phyloP scores from a whole-genome alignment of 2,329 filamentous ascomycete species.

The Epichloe elymi region DNA sequence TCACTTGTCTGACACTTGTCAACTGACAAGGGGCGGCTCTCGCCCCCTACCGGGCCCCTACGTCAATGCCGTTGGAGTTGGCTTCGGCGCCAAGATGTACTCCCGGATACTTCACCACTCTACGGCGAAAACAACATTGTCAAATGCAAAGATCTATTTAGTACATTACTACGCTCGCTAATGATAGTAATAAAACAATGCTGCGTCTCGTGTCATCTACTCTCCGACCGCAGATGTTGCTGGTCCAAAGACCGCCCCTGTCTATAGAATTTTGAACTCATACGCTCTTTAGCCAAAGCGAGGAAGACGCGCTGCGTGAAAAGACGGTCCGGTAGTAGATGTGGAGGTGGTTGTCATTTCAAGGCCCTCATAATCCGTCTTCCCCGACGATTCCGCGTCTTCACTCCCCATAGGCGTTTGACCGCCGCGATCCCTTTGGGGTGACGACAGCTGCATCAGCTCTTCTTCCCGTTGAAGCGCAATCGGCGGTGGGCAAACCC shows the following conservation, averaged over 20 bases:
- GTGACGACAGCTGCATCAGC: background rate
- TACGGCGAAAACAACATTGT: background rate
- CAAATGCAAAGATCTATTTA: background rate
- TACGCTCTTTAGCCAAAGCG: constrained; percentile 30
- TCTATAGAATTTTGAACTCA: no score
- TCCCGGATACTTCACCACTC: background rate
- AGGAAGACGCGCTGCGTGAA: constrained; percentile 47
- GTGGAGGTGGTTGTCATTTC: background rate
- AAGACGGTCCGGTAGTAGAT: constrained; percentile 17
- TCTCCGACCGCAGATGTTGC: background rate
- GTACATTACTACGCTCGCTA: constrained; percentile 2
- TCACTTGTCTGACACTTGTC: no score
- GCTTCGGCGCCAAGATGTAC: background rate
- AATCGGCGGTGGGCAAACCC: constrained; percentile 5
- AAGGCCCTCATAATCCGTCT: background rate
- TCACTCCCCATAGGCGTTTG: background rate
- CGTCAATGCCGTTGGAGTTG: background rate
- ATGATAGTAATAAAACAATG: background rate
- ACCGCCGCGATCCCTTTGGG: background rate
- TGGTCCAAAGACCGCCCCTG: no score
- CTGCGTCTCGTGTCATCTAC: background rate
- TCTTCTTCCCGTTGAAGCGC: constrained; percentile 6
- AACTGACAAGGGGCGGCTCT: background rate
- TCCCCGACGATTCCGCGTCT: background rate
- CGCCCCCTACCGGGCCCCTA: background rate